phyloP scores from a whole-genome alignment of 2,329 filamentous ascomycete genomes.

The Nemania diffusa region DNA sequence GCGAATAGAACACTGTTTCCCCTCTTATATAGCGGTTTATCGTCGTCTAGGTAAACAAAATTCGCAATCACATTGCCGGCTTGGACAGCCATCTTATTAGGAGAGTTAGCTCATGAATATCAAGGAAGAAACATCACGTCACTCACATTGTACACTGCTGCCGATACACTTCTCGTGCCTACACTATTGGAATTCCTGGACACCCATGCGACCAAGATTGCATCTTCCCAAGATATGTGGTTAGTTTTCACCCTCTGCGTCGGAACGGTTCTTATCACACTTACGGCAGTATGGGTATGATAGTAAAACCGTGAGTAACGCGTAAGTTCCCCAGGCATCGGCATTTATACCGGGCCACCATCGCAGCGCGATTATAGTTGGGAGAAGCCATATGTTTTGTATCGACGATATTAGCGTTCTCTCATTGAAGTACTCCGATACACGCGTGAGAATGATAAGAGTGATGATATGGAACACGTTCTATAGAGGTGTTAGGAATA shows the following conservation, averaged over 20 bases:
- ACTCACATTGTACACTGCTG: slow-evolving; percentile 66
- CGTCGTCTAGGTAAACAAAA: slow-evolving; percentile 64
- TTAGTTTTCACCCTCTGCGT: neutral
- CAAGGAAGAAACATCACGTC: neutral
- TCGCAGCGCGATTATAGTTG: slow-evolving; percentile 62
- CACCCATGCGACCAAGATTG: slow-evolving; percentile 68
- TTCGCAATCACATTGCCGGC: slow-evolving; percentile 49
- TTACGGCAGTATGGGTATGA: slow-evolving; percentile 65
- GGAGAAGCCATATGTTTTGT: slow-evolving; percentile 65
- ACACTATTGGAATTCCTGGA: slow-evolving; percentile 70
- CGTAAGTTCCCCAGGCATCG: slow-evolving; percentile 63
- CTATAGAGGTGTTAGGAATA: slow-evolving; percentile 33
- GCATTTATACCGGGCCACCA: slow-evolving; percentile 56
- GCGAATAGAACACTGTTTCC: slow-evolving; percentile 66
- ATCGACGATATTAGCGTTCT: slow-evolving; percentile 58
- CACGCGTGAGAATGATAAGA: slow-evolving; percentile 61
- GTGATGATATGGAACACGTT: slow-evolving; percentile 62
- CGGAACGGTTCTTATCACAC: slow-evolving; percentile 19
- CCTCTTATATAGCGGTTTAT: slow-evolving; percentile 63
- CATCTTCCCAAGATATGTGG: slow-evolving; percentile 51
- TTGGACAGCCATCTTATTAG: slow-evolving; percentile 52
- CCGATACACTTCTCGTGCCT: slow-evolving; percentile 66
- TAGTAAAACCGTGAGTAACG: slow-evolving; percentile 59
- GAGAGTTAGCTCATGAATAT: neutral
- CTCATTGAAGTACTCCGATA: slow-evolving; percentile 63